These are phyloP conservation scores for Vigna nakashimae DNA, from an alignment of 306 rosid species.

Conservation along the genomic window DNA sequence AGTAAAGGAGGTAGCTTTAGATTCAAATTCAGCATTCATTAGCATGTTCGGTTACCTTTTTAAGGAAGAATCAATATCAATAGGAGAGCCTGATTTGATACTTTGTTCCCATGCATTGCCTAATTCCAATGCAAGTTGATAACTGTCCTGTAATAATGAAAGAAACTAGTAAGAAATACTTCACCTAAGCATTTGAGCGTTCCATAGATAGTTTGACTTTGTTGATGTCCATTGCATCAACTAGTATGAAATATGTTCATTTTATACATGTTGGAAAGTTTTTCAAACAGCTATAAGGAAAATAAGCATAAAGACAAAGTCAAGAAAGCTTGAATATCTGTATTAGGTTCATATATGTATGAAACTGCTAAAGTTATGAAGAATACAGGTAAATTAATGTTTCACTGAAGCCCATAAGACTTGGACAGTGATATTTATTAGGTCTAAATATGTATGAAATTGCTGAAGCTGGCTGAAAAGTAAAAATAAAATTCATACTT, in stretches of 20 bases:
- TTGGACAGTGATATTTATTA: background rate
- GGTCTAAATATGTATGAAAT: background rate
- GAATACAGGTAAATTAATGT: background rate
- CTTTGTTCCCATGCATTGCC: constrained; percentile 72
- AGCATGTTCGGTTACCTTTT: constrained; percentile 59
- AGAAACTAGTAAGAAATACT: constrained; percentile 35
- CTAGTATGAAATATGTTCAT: background rate
- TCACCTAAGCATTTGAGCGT: constrained; percentile 8
- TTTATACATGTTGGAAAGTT: background rate
- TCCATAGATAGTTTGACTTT: constrained; percentile 18
- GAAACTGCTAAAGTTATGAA: background rate
- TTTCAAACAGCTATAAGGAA: background rate
- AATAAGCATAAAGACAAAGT: background rate
- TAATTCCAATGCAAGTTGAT: constrained; percentile 90
- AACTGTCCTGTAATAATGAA: constrained; percentile 71
- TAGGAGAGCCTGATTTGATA: constrained; percentile 61
- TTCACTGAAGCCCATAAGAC: background rate
- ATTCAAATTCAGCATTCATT: constrained; percentile 9
- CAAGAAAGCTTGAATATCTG: background rate
- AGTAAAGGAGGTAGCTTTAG: constrained; percentile 13
- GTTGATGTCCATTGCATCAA: constrained; percentile 9
- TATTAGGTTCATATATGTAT: too few relatives aligned
- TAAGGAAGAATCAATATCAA: constrained; percentile 69
- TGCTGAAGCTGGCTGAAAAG: background rate
- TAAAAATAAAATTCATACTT: background rate